phyloP scores from a whole-genome alignment of 2,329 filamentous ascomycete genomes.

The Colletotrichum sojae region DNA sequence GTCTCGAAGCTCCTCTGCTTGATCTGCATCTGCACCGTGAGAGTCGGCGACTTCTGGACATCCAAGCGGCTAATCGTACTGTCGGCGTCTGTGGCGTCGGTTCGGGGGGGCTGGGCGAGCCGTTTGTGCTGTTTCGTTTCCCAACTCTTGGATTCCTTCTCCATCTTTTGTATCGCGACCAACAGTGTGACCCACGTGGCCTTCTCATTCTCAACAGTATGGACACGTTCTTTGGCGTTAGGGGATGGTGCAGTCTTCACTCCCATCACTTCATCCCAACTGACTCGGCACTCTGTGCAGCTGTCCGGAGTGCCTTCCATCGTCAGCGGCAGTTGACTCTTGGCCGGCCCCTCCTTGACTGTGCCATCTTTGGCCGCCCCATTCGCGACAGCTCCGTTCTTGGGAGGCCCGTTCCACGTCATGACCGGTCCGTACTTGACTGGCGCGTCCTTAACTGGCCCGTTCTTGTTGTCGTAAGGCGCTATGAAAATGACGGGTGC shows the following conservation, averaged over 20 bases:
- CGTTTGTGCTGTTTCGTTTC: not conserved
- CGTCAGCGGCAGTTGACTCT: too few relatives aligned
- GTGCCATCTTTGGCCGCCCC: too few relatives aligned
- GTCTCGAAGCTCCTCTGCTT: slow-evolving; percentile 28
- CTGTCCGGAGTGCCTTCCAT: slow-evolving; percentile 1
- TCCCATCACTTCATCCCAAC: not conserved
- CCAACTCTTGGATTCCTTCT: slow-evolving; percentile 17
- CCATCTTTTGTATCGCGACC: slow-evolving; percentile 26
- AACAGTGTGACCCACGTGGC: slow-evolving; percentile 25
- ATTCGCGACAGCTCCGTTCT: too few relatives aligned
- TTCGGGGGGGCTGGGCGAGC: too few relatives aligned
- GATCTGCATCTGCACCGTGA: slow-evolving; percentile 18
- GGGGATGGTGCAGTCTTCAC: too few relatives aligned
- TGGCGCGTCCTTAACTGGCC: not conserved
- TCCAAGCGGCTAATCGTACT: too few relatives aligned
- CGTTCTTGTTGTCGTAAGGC: not conserved
- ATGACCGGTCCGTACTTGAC: too few relatives aligned
- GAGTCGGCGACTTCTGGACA: too few relatives aligned
- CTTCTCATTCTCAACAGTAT: slow-evolving; percentile 29
- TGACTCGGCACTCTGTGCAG: not conserved
- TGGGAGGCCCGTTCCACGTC: too few relatives aligned
- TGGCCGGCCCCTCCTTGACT: too few relatives aligned
- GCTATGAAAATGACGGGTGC: slow-evolving; percentile 31
- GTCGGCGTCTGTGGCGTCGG: too few relatives aligned
- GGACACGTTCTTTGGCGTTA: not conserved